Conservation (phyloP, 164 flowering plant species). For the Piper longum region DNA sequence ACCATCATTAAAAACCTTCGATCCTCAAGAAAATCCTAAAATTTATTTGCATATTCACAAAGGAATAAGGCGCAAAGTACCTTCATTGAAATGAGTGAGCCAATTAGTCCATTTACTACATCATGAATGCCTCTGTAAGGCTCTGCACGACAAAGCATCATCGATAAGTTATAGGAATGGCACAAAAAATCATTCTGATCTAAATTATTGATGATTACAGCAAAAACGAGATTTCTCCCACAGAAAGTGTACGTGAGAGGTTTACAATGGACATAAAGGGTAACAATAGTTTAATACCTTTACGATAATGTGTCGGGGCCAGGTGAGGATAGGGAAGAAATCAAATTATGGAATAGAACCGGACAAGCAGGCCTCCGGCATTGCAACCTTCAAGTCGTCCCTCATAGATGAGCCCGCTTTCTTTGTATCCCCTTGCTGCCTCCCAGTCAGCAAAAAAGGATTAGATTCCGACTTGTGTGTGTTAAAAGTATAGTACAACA, state of each 20-base stretch:
- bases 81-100: slow-evolving; percentile 62
- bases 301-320: slow-evolving; percentile 63
- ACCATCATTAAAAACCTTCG: background rate
- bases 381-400: slow-evolving; percentile 67
- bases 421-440: slow-evolving; percentile 51
- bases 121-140: slow-evolving; percentile 48
- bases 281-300: slow-evolving; percentile 33
- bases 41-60: background rate
- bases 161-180: slow-evolving; percentile 1
- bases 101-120: slow-evolving; percentile 50
- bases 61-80: slow-evolving; percentile 19
- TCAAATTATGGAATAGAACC: slow-evolving; percentile 66
- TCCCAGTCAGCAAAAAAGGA: slow-evolving; percentile 63
- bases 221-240: background rate
- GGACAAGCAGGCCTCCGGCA: slow-evolving; percentile 76
- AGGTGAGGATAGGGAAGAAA: slow-evolving; percentile 77
- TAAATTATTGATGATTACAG: background rate
- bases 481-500: too few species aligned
- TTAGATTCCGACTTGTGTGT: slow-evolving; percentile 14
- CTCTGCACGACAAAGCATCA: slow-evolving; percentile 30
- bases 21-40: too few species aligned
- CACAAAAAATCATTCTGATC: background rate
- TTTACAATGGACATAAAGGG: background rate
- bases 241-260: background rate
- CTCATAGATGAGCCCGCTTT: slow-evolving; percentile 42